phyloP scores from a whole-genome alignment of 345 rosid genomes.

The Citrus cavaleriei region DNA sequence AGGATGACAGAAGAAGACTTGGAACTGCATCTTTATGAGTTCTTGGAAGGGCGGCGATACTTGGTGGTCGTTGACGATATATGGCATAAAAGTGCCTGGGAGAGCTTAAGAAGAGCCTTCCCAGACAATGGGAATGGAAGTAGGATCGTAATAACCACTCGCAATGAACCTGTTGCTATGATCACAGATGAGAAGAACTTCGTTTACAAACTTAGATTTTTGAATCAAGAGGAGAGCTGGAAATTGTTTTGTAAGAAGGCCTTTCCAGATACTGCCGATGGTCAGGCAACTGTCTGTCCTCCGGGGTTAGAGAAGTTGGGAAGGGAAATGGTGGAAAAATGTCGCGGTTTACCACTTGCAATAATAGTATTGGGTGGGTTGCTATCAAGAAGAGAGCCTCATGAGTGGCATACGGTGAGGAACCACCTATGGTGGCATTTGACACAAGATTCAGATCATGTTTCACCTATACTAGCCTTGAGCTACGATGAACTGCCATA shows the following conservation, averaged over 20 bases:
- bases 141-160: conserved; percentile 23
- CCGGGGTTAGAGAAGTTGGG: conserved; percentile 23
- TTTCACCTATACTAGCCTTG: conserved; percentile 25
- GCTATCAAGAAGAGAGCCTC: conserved; percentile 20
- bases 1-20: conserved; percentile 15
- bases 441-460: conserved; percentile 16
- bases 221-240: conserved; percentile 21
- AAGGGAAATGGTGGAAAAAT: conserved; percentile 22
- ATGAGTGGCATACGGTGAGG: conserved; percentile 1
- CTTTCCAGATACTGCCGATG: conserved; percentile 1
- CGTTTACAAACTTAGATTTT: conserved; percentile 15
- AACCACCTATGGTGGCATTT: not conserved
- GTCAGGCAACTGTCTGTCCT: not conserved
- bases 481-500: conserved; percentile 26
- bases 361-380: conserved; percentile 27
- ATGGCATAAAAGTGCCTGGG: conserved; percentile 24
- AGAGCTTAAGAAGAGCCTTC: conserved; percentile 18
- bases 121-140: conserved; percentile 18
- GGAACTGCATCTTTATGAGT: conserved; percentile 15
- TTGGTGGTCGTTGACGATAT: conserved; percentile 27
- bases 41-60: conserved; percentile 9
- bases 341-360: conserved; percentile 29
- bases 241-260: conserved; percentile 22
- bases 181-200: conserved; percentile 13
- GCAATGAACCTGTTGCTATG: conserved; percentile 17